Conservation (phyloP, 768 basidiomycete genomes). For the Leccinellum albellum region DNA sequence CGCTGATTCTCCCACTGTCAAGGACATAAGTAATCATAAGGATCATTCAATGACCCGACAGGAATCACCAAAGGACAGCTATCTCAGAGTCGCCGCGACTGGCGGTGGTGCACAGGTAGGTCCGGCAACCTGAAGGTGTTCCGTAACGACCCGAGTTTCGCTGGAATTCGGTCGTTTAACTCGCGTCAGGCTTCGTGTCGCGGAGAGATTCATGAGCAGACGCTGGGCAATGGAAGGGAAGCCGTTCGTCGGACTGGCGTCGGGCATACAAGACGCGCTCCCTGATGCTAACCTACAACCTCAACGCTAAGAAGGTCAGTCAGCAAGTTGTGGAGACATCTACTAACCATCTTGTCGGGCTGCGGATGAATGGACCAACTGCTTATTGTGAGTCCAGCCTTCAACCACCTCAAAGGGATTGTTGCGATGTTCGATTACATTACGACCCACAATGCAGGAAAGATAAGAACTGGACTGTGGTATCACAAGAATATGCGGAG, state of each 20-base stretch:
- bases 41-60: background rate
- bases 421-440: slow-evolving; percentile 2
- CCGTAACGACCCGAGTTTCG: background rate
- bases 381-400: background rate
- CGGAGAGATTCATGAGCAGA: background rate
- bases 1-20: background rate
- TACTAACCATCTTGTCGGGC: slow-evolving; percentile 6
- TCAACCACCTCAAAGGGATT: background rate
- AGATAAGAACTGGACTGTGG: background rate
- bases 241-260: background rate
- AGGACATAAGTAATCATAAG: background rate
- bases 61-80: background rate
- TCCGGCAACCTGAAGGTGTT: background rate
- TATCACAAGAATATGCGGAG: slow-evolving; percentile 10
- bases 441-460: background rate
- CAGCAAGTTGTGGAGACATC: background rate
- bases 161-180: background rate
- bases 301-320: background rate
- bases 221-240: background rate
- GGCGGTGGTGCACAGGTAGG: background rate
- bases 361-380: background rate
- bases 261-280: background rate
- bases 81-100: background rate
- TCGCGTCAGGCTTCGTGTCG: background rate
- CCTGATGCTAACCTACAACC: background rate